Percentiles rank a stretch among this genome's conserved stretches.
phyloP scores from a whole-genome alignment of 2,329 filamentous ascomycete species.

The Epichloe brachyelytri region DNA sequence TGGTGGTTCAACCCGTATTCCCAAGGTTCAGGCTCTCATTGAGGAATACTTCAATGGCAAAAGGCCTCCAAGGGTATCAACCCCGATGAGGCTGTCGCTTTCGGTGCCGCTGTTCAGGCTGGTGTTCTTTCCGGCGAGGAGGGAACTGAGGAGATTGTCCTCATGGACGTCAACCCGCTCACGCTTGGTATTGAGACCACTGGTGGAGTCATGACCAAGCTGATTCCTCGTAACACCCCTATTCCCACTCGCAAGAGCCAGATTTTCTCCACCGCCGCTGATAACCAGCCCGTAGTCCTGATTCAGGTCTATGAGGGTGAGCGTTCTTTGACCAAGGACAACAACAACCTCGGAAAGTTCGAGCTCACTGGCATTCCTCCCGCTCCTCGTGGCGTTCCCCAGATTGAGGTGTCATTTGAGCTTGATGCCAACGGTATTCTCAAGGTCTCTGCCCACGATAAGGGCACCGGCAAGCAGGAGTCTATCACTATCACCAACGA shows the following conservation, averaged over 20 bases:
- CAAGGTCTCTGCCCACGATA: constrained; percentile 90
- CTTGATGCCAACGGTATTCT: constrained; percentile 98
- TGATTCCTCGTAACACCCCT: constrained; percentile 87
- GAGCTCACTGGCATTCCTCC: constrained; percentile 93
- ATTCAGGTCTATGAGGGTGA: constrained; percentile 96
- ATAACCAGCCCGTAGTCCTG: constrained; percentile 90
- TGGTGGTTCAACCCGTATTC: constrained; percentile 97
- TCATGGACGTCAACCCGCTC: constrained; percentile 95
- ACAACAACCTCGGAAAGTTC: constrained; percentile 96
- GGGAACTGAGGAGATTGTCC: constrained; percentile 66
- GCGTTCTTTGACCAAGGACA: constrained; percentile 87
- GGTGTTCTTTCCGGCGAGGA: constrained; percentile 87
- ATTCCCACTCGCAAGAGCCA: constrained; percentile 95
- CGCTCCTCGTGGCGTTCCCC: constrained; percentile 87
- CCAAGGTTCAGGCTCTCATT: constrained; percentile 88
- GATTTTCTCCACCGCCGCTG: constrained; percentile 93
- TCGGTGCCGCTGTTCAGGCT: constrained; percentile 92
- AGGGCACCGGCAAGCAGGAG: constrained; percentile 95
- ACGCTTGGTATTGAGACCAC: constrained; percentile 97
- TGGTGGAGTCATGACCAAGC: constrained; percentile 93
- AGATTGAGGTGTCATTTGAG: constrained; percentile 97
- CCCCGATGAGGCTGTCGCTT: constrained; percentile 97
- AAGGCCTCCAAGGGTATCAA: constrained; percentile 99
- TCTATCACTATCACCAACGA: constrained; percentile 99
- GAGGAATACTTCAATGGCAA: constrained; percentile 94